These are phyloP conservation scores for Alnus rubra DNA, from an alignment of 306 rosid species.

Conservation along the genomic window DNA sequence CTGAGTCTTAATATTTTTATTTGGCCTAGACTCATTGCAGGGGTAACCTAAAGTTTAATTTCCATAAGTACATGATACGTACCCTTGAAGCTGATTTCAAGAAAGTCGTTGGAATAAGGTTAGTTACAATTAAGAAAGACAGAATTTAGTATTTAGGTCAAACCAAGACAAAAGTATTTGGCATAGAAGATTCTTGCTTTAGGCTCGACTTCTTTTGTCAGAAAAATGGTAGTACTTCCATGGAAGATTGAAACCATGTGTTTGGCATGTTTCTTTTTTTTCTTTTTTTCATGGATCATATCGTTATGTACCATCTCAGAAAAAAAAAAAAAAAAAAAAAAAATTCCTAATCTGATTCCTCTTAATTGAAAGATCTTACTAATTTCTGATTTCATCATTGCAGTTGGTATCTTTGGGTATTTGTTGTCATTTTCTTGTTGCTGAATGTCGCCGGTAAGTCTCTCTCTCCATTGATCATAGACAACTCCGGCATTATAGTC, in stretches of 20 bases:
- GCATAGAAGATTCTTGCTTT: background rate
- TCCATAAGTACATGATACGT: conserved; percentile 43
- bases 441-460: conserved; percentile 36
- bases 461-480: background rate
- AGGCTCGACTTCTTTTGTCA: background rate
- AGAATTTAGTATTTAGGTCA: too few relatives aligned
- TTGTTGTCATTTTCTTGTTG: conserved; percentile 36
- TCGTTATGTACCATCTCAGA: background rate
- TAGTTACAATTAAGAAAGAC: background rate
- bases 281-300: background rate
- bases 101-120: conserved; percentile 46
- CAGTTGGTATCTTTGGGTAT: conserved; percentile 43
- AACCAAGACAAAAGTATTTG: background rate
- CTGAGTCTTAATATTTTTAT: background rate
- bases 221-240: background rate
- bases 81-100: conserved; percentile 38
- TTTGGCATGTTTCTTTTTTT: background rate
- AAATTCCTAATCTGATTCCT: background rate
- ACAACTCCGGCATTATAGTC: background rate
- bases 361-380: background rate
- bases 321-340: too few relatives aligned
- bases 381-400: background rate
- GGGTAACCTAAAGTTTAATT: conserved; percentile 34
- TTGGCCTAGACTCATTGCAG: conserved; percentile 33
- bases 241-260: background rate